These are phyloP conservation scores for Mucor circinelloides DNA, from an alignment of 371 early-diverging fungal species.

Conservation along the genomic window DNA sequence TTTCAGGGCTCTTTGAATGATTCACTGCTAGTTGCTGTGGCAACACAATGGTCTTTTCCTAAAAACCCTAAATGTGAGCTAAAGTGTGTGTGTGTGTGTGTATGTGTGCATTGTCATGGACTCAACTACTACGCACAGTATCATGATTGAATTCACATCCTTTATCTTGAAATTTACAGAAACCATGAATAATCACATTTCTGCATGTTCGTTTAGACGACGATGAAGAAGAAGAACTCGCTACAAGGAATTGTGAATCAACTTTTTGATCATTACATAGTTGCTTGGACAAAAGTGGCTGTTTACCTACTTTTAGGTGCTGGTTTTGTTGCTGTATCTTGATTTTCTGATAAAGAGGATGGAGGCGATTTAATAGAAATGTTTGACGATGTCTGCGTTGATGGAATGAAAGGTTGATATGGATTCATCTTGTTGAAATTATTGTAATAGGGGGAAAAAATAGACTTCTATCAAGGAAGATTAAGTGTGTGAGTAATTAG, in stretches of 20 bases:
- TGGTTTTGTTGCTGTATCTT: neutral
- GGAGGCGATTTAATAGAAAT: neutral
- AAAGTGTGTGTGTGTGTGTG: neutral
- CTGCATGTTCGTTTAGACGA: slow-evolving; percentile 64
- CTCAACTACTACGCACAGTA: slow-evolving; percentile 39
- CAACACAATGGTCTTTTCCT: slow-evolving; percentile 18
- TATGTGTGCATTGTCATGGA: neutral
- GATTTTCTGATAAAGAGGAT: no score
- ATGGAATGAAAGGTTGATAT: neutral
- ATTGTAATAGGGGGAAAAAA: neutral
- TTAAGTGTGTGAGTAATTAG: neutral
- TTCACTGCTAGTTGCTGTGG: slow-evolving; percentile 6
- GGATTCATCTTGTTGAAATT: neutral
- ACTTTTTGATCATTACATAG: neutral
- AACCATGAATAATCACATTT: slow-evolving; percentile 85
- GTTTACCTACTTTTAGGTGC: slow-evolving; percentile 1
- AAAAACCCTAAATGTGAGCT: neutral
- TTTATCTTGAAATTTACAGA: slow-evolving; percentile 82
- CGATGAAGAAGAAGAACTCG: neutral
- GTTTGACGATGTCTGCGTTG: neutral
- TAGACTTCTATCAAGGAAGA: no score
- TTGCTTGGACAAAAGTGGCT: neutral
- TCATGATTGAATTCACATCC: slow-evolving; percentile 90
- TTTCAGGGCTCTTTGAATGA: neutral
- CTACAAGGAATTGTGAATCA: neutral